Evolutionary conservation across 768 basidiomycete genomes (phyloP).

Genomic region (Agaricus subrufescens): DNA sequence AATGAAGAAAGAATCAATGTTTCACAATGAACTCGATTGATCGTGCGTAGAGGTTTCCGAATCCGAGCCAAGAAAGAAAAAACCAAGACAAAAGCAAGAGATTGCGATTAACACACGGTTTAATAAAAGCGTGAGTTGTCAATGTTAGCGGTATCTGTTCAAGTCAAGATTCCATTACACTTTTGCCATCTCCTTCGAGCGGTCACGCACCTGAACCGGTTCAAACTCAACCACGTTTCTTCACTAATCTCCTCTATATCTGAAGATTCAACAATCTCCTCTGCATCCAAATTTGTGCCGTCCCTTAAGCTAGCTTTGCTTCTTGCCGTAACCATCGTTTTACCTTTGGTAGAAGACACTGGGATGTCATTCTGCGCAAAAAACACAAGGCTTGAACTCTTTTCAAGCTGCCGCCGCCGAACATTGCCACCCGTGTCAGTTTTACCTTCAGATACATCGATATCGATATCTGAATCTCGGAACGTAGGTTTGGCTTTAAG

Average conservation of each 20-base stretch:
- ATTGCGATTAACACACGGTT: neutral
- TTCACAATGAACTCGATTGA: neutral
- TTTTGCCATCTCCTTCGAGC: neutral
- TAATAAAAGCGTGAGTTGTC: neutral
- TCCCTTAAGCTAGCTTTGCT: neutral
- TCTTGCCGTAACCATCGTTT: neutral
- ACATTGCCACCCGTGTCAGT: neutral
- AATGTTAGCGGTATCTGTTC: neutral
- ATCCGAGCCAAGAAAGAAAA: neutral
- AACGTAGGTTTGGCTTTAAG: neutral
- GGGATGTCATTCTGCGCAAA: neutral
- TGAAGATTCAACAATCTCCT: neutral
- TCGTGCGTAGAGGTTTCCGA: neutral
- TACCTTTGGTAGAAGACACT: neutral
- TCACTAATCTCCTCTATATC: slow-evolving; percentile 12
- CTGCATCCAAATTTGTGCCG: neutral
- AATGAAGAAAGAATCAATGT: neutral
- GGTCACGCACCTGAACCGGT: slow-evolving; percentile 17
- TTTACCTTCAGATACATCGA: neutral
- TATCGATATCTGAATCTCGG: too few relatives aligned
- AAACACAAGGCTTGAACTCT: slow-evolving; percentile 8
- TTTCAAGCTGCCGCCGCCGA: neutral
- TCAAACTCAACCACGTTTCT: slow-evolving; percentile 10
- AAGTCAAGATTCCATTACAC: neutral
- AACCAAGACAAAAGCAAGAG: neutral